A percentile compares a stretch with the other conserved stretches of the same genome.
Conservation (phyloP, 306 rosid species). For the Quercus mongolica region DNA sequence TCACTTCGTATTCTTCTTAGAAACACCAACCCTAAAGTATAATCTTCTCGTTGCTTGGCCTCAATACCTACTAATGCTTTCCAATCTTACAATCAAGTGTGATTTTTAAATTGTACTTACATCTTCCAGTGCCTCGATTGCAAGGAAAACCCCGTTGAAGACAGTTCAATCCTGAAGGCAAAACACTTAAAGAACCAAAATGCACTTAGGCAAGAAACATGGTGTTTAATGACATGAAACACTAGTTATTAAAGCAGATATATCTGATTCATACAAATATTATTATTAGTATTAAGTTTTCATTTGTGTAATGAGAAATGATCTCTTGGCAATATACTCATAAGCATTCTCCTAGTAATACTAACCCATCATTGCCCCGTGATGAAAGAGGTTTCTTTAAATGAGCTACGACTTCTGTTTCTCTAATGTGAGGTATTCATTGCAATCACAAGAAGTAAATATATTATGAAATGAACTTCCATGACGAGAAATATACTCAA, state of each 20-base stretch:
- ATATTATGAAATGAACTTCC: no score
- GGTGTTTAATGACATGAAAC: neutral
- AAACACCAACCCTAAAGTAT: neutral
- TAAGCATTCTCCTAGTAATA: neutral
- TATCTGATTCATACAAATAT: neutral
- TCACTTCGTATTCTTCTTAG: neutral
- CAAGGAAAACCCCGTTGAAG: conserved; percentile 72
- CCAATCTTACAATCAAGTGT: neutral
- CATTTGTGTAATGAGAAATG: neutral
- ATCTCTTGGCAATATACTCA: neutral
- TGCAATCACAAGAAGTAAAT: no score
- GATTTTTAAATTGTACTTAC: conserved; percentile 46
- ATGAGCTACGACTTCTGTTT: no score
- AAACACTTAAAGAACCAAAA: conserved; percentile 40
- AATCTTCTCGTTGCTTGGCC: neutral
- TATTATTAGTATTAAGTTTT: neutral
- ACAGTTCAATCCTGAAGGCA: conserved; percentile 66
- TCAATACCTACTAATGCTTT: neutral
- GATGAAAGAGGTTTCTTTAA: neutral
- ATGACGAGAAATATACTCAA: no score
- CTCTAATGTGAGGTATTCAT: no score
- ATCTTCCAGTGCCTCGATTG: conserved; percentile 42
- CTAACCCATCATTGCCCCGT: neutral
- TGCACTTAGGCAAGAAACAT: neutral
- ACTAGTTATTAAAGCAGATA: neutral